Evolutionary conservation across 352 stramenopile genomes (phyloP), one percentile per base, ranked within the genome.

Genomic region (Globisporangium recalcitrans): DNA sequence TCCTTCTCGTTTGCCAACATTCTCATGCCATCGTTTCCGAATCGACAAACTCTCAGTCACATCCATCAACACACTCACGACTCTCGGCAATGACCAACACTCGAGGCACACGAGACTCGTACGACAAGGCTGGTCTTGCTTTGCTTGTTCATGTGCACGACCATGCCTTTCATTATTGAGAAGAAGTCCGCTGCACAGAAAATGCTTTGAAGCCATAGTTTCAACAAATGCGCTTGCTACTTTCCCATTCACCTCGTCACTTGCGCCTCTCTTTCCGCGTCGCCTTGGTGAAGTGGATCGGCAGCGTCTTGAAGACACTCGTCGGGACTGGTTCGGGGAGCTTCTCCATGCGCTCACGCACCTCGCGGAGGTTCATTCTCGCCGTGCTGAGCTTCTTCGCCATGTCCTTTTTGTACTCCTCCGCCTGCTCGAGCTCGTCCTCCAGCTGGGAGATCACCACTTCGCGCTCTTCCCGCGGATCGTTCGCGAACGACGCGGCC

Each of bases 381-480:
- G 63, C 53, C n/a, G 52, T 51, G 14, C 49, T 59, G 5, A 88
- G 70, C 54, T 80, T 80, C n/a, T 75, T 70, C 1, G 67, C 34
- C 44, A 85, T 57, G 47, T 80, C 66, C 24, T 69, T 69, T 47
- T 85, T 86, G 67, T 83, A 72, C n/a, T 73, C 61, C 27, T 85
- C 73, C 14, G 72, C 72, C 62, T 86, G 78, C 26, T 85, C 77
- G 34, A 88, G 71, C 29, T 87, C 79, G 57, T 87, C 74, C 38
- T 86, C 75, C 3, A 88, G 64, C 62, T 80, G 77, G 47, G 77
- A 61, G 29, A 81, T 49, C n/a, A 71, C 68, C 21, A 72, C 67
- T 49, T 82, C 76, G 26, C 65, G 72, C 58, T 84, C 71, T 36
- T 76, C 62, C 7, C 56, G 56, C 47, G 65, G 57, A 26, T 82